Conservation (phyloP, 306 rosid genomes). For the Luffa aegyptiaca region DNA sequence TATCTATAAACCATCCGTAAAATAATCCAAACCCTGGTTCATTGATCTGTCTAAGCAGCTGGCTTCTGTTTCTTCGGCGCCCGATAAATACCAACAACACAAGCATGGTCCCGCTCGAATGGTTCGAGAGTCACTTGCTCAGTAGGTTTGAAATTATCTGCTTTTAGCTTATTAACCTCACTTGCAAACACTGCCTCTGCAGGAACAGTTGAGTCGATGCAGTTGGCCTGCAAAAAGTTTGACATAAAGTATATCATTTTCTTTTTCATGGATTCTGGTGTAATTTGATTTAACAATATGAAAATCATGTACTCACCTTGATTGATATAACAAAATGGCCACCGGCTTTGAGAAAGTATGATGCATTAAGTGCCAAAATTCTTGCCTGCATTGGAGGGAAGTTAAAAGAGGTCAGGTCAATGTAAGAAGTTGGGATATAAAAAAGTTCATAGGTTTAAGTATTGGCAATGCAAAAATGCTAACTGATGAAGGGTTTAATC, state of each 20-base stretch:
- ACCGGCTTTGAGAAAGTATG: slow-evolving; percentile 75
- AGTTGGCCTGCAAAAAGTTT: slow-evolving; percentile 53
- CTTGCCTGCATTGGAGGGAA: slow-evolving; percentile 56
- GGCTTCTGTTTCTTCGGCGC: slow-evolving; percentile 45
- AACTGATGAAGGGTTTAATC: background rate
- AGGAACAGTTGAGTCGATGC: slow-evolving; percentile 81
- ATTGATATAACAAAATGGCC: slow-evolving; percentile 59
- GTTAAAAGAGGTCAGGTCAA: background rate
- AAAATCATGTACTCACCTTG: background rate
- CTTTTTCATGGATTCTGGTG: background rate
- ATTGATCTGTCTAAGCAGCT: slow-evolving; percentile 12
- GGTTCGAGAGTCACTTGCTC: slow-evolving; percentile 95
- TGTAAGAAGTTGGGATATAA: background rate
- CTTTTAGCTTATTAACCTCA: slow-evolving; percentile 79
- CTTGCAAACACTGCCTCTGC: slow-evolving; percentile 58
- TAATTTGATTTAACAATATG: background rate
- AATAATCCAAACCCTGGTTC: background rate
- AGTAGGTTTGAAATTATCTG: slow-evolving; percentile 68
- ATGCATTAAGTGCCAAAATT: slow-evolving; percentile 81
- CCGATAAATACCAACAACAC: slow-evolving; percentile 77
- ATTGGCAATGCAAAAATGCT: background rate
- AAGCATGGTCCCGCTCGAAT: slow-evolving; percentile 90
- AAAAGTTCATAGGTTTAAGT: background rate
- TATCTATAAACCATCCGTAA: background rate
- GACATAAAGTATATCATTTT: background rate